Evolutionary conservation across 371 early-diverging fungal species (phyloP), one percentile per base, ranked within the genome.

Genomic region (Thermomucor indicae-seudaticae): DNA sequence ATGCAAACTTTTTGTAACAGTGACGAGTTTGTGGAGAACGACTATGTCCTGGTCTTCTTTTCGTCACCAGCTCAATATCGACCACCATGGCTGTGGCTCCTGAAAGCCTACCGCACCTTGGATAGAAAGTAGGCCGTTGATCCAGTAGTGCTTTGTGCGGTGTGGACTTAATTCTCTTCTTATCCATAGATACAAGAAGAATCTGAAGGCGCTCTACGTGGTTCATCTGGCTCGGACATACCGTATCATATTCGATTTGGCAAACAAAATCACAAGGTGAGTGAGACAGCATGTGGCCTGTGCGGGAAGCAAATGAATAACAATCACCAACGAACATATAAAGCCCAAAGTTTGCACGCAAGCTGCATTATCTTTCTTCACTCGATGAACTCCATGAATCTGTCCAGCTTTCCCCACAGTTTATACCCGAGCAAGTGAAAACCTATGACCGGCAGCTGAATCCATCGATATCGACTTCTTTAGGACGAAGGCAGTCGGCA

Each of bases 261-360:
- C 73, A 34, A 76, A 76, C 39, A 57, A 58, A 39, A 64, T 72
- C 17, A 64, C 73, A 4, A 72, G 70, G 70, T 70, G 63, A 46
- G 0, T 12, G 24, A 14, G 11, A 27, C 19, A 16, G 53, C 19
- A 35, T 32, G 11, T 24, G 14, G 14, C 25, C n/a, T 6, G 25
- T 10, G 34, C 27, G 20, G 19, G 27, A 2, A 31, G 5, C 10
- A 2, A 6, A 16, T 19, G 19, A 25, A n/a, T 20, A 23, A 17
- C 25, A 6, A 22, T 27, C 1, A 14, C 2, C 12, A 22, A 25
- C 23, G 28, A 6, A 34, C 22, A 19, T 24, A 35, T 27, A 45
- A 42, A 93, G 97, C 53, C 94, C 95, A 14, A 96, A 96, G 67
- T 96, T 96, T 69, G 80, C 88, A n/a, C 74, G 79, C 37, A 96